Evolutionary conservation across 805 yeast genomes (phyloP), one percentile per base, ranked within the genome.

Genomic region (Zygotorulaspora florentina): DNA sequence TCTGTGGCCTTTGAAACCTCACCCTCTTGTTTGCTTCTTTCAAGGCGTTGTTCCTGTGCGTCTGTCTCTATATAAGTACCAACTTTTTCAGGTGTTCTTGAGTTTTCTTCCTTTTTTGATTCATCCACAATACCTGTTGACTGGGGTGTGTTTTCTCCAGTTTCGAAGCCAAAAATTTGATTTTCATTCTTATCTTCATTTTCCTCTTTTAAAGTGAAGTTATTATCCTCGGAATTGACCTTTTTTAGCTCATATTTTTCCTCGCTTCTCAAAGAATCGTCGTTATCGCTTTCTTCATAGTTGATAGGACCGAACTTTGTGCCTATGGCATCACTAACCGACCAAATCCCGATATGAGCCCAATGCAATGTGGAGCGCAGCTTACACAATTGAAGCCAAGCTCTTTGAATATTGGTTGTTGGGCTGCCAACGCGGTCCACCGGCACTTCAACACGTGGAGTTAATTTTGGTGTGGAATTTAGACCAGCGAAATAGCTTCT

Each of bases 281-380:
- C 47, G 3, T 43, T 46, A 8, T 43, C 47, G 20, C 43, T 42
- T 5, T 40, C 40, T 16, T 41, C 35, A 6, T 43, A 40, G n/a
- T 40, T 36, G 8, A 50, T 12, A 5, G 70, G 69, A 2, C 61
- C 62, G 11, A 66, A 47, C 25, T 56, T 59, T 6, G 56, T 38
- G 3, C 47, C 40, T 10, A 59, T 41, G 4, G 63, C 42, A 46
- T 61, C 64, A 27, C 70, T 74, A 3, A 66, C 62, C 47, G 83
- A 86, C 90, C 91, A 85, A 26, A 81, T 74, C 5, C 97, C 97
- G 17, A 83, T 64, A 52, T 87, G 80, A 8, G 95, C 73, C 91
- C 95, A 91, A 66, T 84, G 87, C 52, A 90, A 71, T 59, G 84
- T 83, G 35, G 79, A 77, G 43, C 96, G 76, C 16, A 87, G 71